Conservation (phyloP, 352 stramenopile species). For the Phytophthora colocasiae region DNA sequence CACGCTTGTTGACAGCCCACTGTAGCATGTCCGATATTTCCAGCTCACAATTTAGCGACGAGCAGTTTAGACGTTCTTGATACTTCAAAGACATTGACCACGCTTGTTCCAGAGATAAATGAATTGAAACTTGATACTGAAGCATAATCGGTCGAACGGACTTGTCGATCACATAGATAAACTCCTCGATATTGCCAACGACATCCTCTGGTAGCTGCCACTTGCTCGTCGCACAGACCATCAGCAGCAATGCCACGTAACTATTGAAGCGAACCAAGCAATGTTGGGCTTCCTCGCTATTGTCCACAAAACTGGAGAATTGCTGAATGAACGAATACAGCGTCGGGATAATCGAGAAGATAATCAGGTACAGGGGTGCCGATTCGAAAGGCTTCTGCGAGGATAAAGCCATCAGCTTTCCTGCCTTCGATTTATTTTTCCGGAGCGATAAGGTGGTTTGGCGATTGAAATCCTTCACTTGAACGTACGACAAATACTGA, state of each 20-base stretch:
- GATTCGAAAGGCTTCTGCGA: slow-evolving; percentile 45
- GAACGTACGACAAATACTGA: slow-evolving; percentile 46
- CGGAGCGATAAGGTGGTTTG: slow-evolving; percentile 49
- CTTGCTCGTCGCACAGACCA: slow-evolving; percentile 36
- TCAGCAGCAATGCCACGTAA: slow-evolving; percentile 45
- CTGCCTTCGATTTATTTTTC: slow-evolving; percentile 52
- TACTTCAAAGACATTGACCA: slow-evolving; percentile 36
- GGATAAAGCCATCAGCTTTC: slow-evolving; percentile 30
- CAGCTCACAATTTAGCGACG: slow-evolving; percentile 27
- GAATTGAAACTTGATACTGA: slow-evolving; percentile 19
- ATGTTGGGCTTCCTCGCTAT: slow-evolving; percentile 32
- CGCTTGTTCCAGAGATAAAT: slow-evolving; percentile 30
- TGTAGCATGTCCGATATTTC: slow-evolving; percentile 32
- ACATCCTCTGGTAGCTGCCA: slow-evolving; percentile 42
- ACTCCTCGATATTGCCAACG: slow-evolving; percentile 46
- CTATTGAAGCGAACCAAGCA: slow-evolving; percentile 38
- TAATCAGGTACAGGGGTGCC: slow-evolving; percentile 43
- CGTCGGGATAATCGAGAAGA: slow-evolving; percentile 53
- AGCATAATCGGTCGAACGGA: slow-evolving; percentile 34
- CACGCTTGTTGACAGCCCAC: slow-evolving; percentile 31
- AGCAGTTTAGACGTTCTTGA: slow-evolving; percentile 36
- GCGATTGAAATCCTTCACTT: slow-evolving; percentile 59
- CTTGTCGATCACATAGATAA: slow-evolving; percentile 60
- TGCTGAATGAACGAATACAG: slow-evolving; percentile 64
- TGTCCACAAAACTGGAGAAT: slow-evolving; percentile 56